Conservation (phyloP, 371 early-diverging fungal species). For the Circinella umbellata region DNA sequence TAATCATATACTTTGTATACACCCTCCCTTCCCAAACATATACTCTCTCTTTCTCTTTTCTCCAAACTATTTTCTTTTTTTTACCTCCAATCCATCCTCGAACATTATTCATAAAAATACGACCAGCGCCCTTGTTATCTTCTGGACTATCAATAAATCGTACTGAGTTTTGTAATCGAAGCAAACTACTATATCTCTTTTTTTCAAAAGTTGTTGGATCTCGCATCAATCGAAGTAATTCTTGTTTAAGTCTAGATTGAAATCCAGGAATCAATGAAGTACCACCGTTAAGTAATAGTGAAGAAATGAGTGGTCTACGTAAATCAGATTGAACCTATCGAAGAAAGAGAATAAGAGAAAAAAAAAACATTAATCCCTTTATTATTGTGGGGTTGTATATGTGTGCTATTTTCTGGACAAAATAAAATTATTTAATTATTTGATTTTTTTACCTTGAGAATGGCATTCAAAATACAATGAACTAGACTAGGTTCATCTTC, state of each 20-base stretch:
- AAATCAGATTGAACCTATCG: conserved; percentile 69
- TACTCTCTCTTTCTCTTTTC: not conserved
- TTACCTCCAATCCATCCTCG: conserved; percentile 82
- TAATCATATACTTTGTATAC: not conserved
- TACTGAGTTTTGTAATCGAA: conserved; percentile 37
- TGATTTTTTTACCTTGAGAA: conserved; percentile 51
- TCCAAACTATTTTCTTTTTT: not conserved
- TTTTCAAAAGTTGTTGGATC: conserved; percentile 46
- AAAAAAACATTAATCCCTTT: too few relatives aligned
- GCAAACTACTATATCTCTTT: conserved; percentile 33
- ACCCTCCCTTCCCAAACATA: too few relatives aligned
- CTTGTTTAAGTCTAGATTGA: conserved; percentile 64
- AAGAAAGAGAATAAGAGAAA: not conserved
- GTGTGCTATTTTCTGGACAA: too few relatives aligned
- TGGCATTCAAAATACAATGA: conserved; percentile 61
- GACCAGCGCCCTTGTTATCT: conserved; percentile 47
- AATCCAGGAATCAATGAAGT: conserved; percentile 81
- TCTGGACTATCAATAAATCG: conserved; percentile 43
- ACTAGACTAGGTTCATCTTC: conserved; percentile 58
- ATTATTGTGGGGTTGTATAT: too few relatives aligned
- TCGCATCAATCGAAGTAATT: conserved; percentile 58
- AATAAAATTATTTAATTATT: too few relatives aligned
- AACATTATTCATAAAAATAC: conserved; percentile 71
- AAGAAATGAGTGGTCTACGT: conserved; percentile 67
- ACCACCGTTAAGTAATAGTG: conserved; percentile 81